Percentiles rank a stretch among this genome's conserved stretches.
phyloP scores from a whole-genome alignment of 1,284 basidiomycete genomes.

The Trametes versicolor region DNA sequence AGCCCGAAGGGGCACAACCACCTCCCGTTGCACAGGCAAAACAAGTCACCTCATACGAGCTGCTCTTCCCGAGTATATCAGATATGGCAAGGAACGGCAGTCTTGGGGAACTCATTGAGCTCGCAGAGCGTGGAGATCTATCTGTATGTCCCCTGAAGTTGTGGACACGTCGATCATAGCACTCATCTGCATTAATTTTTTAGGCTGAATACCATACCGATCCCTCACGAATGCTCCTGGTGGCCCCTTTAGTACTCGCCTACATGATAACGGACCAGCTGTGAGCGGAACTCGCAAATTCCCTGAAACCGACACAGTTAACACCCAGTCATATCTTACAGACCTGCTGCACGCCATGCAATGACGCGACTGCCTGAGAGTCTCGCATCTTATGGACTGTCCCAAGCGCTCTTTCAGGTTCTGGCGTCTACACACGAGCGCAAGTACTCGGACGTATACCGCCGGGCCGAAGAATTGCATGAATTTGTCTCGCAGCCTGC shows the following conservation, averaged over 20 bases:
- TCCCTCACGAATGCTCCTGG: conserved; percentile 58
- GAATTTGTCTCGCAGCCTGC: conserved; percentile 52
- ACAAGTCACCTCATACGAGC: conserved; percentile 34
- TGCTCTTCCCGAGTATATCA: conserved; percentile 52
- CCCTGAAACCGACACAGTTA: background rate
- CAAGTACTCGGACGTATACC: conserved; percentile 63
- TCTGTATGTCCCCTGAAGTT: conserved; percentile 49
- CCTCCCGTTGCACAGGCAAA: conserved; percentile 19
- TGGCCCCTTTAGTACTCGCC: conserved; percentile 65
- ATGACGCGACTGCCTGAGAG: conserved; percentile 61
- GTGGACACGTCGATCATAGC: background rate
- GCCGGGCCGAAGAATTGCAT: conserved; percentile 55
- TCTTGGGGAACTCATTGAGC: conserved; percentile 53
- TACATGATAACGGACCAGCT: conserved; percentile 69
- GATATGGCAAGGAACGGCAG: conserved; percentile 55
- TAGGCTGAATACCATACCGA: conserved; percentile 54
- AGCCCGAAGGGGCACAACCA: conserved; percentile 24
- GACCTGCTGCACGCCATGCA: conserved; percentile 65
- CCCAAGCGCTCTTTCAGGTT: conserved; percentile 56
- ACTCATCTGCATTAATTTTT: background rate
- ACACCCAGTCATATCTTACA: conserved; percentile 38
- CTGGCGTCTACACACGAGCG: conserved; percentile 61
- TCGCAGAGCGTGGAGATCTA: conserved; percentile 62
- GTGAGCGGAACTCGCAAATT: conserved; percentile 51
- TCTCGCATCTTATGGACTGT: conserved; percentile 54